phyloP scores from a whole-genome alignment of 768 basidiomycete species.

The Phallus indusiatus region DNA sequence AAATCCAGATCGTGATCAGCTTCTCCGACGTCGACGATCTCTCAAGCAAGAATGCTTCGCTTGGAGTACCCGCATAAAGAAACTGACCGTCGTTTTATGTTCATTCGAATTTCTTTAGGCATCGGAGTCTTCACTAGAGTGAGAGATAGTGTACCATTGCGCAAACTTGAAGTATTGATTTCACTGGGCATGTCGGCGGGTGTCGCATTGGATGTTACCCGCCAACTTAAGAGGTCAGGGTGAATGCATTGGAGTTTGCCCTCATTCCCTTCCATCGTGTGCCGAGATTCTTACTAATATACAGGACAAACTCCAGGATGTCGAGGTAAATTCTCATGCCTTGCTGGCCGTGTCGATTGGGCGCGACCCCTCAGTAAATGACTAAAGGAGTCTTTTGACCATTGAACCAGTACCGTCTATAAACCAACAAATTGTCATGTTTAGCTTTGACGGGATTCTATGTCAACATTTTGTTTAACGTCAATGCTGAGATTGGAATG shows the following conservation, averaged over 20 bases:
- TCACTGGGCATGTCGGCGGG: constrained; percentile 24
- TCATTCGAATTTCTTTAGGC: constrained; percentile 5
- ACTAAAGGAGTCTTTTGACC: background rate
- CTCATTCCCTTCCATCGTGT: constrained; percentile 47
- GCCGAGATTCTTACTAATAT: constrained; percentile 47
- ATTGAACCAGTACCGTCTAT: background rate
- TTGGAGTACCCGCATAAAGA: background rate
- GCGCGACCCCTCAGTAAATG: background rate
- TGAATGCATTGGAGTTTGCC: constrained; percentile 35
- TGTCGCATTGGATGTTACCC: constrained; percentile 29
- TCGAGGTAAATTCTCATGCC: constrained; percentile 40
- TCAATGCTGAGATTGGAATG: constrained; percentile 60
- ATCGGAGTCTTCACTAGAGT: constrained; percentile 29
- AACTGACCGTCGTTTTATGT: background rate
- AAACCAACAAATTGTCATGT: constrained; percentile 63
- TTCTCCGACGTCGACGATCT: background rate
- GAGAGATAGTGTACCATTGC: constrained; percentile 28
- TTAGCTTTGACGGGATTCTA: constrained; percentile 66
- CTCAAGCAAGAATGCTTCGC: background rate
- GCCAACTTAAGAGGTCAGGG: constrained; percentile 34
- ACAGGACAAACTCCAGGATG: constrained; percentile 53
- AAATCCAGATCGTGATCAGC: background rate
- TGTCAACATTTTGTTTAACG: constrained; percentile 54
- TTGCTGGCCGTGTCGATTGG: background rate
- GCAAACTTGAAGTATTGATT: constrained; percentile 14